Percentiles rank a stretch among this genome's conserved stretches.
Evolutionary conservation across 2,329 filamentous ascomycete species (phyloP).

Genomic region (Trichoderma pleuroti): DNA sequence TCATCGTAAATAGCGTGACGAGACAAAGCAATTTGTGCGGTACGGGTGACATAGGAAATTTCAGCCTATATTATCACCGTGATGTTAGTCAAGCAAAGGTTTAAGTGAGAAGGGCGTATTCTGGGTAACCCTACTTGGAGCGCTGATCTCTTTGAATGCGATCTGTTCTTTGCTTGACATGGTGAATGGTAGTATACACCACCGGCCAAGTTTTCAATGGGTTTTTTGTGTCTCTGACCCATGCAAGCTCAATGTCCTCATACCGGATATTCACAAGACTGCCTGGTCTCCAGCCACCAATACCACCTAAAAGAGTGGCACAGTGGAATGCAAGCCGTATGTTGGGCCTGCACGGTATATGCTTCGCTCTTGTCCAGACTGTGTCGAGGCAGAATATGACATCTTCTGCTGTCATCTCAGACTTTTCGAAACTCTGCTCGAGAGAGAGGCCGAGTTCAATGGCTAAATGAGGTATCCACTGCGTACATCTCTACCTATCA

Average conservation of each 20-base stretch:
- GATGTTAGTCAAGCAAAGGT: neutral
- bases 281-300: neutral
- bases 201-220: neutral
- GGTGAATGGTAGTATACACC: neutral
- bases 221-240: neutral
- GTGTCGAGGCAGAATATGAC: neutral
- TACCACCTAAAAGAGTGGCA: neutral
- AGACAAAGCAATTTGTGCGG: neutral
- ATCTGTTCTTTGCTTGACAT: neutral
- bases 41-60: neutral
- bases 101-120: neutral
- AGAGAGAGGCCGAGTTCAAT: neutral
- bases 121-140: neutral
- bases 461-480: neutral
- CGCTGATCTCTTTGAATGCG: neutral
- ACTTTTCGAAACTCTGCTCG: neutral
- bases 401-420: neutral
- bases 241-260: neutral
- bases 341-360: neutral
- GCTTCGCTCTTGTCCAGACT: neutral
- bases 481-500: neutral
- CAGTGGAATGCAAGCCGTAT: neutral
- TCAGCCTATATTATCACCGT: neutral
- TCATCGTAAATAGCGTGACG: neutral
- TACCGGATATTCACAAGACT: neutral